Evolutionary conservation across 768 basidiomycete species (phyloP).

Genomic region (Agaricus subrufescens): DNA sequence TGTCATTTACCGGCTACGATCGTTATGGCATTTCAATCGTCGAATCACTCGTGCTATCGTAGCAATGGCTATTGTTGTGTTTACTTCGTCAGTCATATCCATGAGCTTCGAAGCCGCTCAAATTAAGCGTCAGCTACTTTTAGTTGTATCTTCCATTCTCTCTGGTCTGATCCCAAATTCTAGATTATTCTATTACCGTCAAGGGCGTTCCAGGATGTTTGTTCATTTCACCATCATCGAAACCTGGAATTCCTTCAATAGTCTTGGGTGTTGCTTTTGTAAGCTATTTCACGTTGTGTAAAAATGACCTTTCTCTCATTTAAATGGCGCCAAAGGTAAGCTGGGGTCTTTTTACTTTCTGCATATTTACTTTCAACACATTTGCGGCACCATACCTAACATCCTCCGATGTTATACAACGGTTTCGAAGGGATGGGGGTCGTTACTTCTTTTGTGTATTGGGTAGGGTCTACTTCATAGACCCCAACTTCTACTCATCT

Average conservation of each 20-base stretch:
- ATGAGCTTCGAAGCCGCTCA: background rate
- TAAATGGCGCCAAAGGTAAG: background rate
- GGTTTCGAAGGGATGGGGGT: background rate
- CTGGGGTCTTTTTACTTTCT: background rate
- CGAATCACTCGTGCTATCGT: background rate
- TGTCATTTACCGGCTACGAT: background rate
- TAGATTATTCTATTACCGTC: background rate
- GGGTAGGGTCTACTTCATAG: background rate
- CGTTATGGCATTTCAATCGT: background rate
- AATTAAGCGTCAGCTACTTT: background rate
- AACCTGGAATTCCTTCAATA: background rate
- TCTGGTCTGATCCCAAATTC: background rate
- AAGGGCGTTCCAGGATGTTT: background rate
- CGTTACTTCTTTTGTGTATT: conserved; percentile 1
- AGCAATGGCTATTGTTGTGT: background rate
- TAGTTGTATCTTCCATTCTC: background rate
- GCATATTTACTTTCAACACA: background rate
- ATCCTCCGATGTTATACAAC: background rate
- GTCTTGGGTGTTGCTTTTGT: background rate
- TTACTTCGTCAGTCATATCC: background rate
- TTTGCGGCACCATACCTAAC: background rate
- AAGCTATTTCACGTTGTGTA: background rate
- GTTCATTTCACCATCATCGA: background rate
- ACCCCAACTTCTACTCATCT: background rate
- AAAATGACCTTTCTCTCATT: background rate